Evolutionary conservation across 345 rosid genomes (phyloP).

Genomic region (Abelmoschus esculentus): DNA sequence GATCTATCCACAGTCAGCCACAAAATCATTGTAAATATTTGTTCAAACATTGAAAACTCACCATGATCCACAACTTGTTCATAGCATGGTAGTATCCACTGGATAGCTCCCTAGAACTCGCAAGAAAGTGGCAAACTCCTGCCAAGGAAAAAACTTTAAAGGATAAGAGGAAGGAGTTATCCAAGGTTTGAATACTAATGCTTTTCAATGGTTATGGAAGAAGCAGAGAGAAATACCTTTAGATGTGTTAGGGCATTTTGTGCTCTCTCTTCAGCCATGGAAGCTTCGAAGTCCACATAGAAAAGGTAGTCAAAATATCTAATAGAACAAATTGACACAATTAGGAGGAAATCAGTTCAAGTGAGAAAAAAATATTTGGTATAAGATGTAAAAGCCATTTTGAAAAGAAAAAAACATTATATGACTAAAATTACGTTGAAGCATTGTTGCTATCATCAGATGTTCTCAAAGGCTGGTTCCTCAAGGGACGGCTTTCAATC

Average conservation of each 20-base stretch:
- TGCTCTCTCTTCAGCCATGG: slow-evolving; percentile 90
- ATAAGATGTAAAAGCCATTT: background rate
- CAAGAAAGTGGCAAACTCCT: slow-evolving; percentile 94
- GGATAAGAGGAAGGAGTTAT: no score
- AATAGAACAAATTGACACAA: background rate
- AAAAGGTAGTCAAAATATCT: slow-evolving; percentile 88
- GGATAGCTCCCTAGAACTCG: slow-evolving; percentile 98
- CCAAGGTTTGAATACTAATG: background rate
- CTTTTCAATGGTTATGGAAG: background rate
- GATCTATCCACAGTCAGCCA: background rate
- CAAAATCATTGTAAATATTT: background rate
- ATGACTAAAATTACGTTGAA: slow-evolving; percentile 7
- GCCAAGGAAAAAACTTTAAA: slow-evolving; percentile 14
- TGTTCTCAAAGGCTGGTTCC: slow-evolving; percentile 54
- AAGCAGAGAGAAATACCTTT: slow-evolving; percentile 32
- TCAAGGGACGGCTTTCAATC: slow-evolving; percentile 96
- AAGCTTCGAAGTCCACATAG: slow-evolving; percentile 94
- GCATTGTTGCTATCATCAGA: slow-evolving; percentile 35
- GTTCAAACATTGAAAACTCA: background rate
- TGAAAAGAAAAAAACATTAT: background rate
- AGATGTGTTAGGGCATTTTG: slow-evolving; percentile 88
- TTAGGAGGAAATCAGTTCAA: background rate
- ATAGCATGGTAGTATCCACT: slow-evolving; percentile 33
- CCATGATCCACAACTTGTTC: background rate
- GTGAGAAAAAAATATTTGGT: background rate